Conservation (phyloP, 2,329 filamentous ascomycete species). For the Didymella glomerata region DNA sequence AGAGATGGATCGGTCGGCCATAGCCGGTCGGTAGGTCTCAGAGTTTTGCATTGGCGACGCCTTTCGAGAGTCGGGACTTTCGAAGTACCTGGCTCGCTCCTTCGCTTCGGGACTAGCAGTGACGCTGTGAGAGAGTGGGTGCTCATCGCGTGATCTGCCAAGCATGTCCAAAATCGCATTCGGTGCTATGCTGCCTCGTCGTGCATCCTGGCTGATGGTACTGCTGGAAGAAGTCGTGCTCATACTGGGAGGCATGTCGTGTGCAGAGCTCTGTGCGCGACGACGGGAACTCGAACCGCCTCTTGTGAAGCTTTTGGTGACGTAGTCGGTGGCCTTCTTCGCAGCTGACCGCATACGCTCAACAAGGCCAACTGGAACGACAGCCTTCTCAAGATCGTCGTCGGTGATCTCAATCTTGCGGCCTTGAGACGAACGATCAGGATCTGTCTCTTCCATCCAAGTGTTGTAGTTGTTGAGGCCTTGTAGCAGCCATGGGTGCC, state of each 20-base stretch:
- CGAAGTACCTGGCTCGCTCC: conserved; percentile 47
- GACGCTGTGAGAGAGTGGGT: conserved; percentile 78
- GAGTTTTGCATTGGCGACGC: conserved; percentile 50
- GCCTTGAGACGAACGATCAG: conserved; percentile 77
- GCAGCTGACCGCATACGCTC: conserved; percentile 84
- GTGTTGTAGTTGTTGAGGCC: conserved; percentile 76
- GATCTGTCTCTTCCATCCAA: conserved; percentile 97
- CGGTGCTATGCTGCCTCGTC: conserved; percentile 66
- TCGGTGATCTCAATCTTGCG: conserved; percentile 92
- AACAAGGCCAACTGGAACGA: conserved; percentile 86
- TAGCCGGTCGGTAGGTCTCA: conserved; percentile 39
- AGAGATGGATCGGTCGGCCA: conserved; percentile 54
- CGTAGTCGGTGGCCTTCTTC: conserved; percentile 46
- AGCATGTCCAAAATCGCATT: conserved; percentile 66
- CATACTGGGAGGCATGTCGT: conserved; percentile 63
- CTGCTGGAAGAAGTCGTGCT: conserved; percentile 62
- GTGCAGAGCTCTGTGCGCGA: conserved; percentile 63
- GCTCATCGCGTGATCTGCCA: conserved; percentile 65
- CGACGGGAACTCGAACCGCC: conserved; percentile 58
- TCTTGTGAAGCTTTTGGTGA: conserved; percentile 40
- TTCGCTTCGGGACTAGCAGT: conserved; percentile 70
- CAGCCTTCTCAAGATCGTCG: conserved; percentile 88
- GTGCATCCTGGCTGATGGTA: conserved; percentile 63
- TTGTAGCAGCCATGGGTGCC: conserved; percentile 87
- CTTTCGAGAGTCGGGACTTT: conserved; percentile 50